These are phyloP conservation scores for Talaromyces sp. DNA, from an alignment of 2,329 filamentous ascomycete species.

Conservation along the genomic window DNA sequence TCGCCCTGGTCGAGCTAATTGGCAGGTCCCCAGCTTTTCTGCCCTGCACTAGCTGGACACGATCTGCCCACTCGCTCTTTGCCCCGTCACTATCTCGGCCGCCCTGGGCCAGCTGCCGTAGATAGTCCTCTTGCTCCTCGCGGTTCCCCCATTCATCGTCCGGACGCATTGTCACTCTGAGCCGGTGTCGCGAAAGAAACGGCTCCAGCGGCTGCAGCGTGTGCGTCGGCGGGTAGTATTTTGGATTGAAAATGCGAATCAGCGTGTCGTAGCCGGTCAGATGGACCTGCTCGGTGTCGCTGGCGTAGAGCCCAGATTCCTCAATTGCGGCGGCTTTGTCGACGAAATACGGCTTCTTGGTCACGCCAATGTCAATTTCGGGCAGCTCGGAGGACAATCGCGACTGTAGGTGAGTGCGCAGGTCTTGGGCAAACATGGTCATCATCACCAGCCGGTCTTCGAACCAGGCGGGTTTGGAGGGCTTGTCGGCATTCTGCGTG, in stretches of 20 bases:
- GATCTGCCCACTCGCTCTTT: conserved; percentile 38
- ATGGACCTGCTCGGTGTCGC: conserved; percentile 40
- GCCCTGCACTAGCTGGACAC: conserved; percentile 38
- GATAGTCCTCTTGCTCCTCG: conserved; percentile 35
- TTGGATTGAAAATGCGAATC: conserved; percentile 44
- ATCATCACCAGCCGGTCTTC: conserved; percentile 48
- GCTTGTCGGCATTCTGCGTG: conserved; percentile 62
- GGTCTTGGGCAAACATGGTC: conserved; percentile 41
- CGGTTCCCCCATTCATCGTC: conserved; percentile 35
- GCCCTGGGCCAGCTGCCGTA: conserved; percentile 33
- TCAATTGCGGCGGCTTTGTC: conserved; percentile 44
- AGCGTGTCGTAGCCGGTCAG: conserved; percentile 46
- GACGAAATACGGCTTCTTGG: conserved; percentile 44
- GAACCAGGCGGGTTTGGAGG: conserved; percentile 44
- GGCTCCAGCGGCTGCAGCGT: conserved; percentile 36
- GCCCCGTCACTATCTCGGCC: conserved; percentile 32
- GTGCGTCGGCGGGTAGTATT: conserved; percentile 44
- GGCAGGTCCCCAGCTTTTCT: conserved; percentile 28
- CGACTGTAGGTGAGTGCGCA: conserved; percentile 26
- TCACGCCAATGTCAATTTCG: conserved; percentile 43
- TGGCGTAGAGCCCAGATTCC: conserved; percentile 29
- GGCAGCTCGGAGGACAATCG: conserved; percentile 17
- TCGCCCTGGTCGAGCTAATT: conserved; percentile 41
- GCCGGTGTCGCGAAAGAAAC: conserved; percentile 38
- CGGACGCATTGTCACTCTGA: conserved; percentile 41